These are phyloP conservation scores for Coprinopsis cinerea DNA, from an alignment of 768 basidiomycete species.

Conservation along the genomic window DNA sequence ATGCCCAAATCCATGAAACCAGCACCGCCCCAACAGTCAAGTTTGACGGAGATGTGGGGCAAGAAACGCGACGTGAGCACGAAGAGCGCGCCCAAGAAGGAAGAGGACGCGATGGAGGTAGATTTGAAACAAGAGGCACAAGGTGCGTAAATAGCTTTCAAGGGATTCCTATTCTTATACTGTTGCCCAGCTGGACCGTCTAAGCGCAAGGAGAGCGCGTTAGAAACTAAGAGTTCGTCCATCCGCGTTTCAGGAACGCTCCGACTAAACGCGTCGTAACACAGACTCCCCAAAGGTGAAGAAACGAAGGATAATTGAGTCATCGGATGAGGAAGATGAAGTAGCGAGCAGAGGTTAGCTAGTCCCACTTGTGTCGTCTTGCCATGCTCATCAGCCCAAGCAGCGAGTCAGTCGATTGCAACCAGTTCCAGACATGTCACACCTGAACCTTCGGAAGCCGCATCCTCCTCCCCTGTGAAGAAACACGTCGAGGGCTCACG, in stretches of 20 bases:
- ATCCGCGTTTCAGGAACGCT: not conserved
- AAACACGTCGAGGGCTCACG: not conserved
- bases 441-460: not conserved
- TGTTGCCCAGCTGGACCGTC: constrained; percentile 29
- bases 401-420: too few relatives aligned
- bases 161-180: not conserved
- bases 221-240: constrained; percentile 8
- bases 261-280: not conserved
- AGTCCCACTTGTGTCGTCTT: not conserved
- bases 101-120: constrained; percentile 25
- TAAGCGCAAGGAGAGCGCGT: constrained; percentile 30
- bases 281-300: constrained; percentile 37
- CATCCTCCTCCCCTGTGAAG: not conserved
- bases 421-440: not conserved
- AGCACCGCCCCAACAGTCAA: constrained; percentile 73
- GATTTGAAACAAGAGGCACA: constrained; percentile 19
- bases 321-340: constrained; percentile 44
- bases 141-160: constrained; percentile 14
- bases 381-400: not conserved
- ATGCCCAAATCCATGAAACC: constrained; percentile 67
- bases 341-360: not conserved
- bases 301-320: constrained; percentile 47
- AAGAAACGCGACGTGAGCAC: constrained; percentile 32
- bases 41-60: constrained; percentile 69
- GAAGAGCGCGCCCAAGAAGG: constrained; percentile 14